These are phyloP conservation scores for Chaetomiaceae sp. DNA, from an alignment of 2,329 filamentous ascomycete genomes.

Conservation along the genomic window DNA sequence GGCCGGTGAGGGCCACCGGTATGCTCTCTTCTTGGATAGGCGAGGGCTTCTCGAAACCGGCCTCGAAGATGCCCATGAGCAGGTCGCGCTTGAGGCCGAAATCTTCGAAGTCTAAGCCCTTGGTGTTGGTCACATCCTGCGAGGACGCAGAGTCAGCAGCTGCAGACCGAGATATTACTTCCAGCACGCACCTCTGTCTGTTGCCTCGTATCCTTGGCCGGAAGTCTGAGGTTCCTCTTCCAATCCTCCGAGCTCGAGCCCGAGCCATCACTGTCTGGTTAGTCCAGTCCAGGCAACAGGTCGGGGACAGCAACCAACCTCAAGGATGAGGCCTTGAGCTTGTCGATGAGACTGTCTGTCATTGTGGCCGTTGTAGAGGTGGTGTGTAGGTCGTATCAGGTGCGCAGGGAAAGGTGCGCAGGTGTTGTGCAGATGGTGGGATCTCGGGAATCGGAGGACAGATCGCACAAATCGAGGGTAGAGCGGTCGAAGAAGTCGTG, in stretches of 20 bases:
- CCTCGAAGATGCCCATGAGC: constrained; percentile 99
- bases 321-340: constrained; percentile 50
- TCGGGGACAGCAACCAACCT: constrained; percentile 28
- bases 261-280: constrained; percentile 44
- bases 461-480: neutral
- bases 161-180: neutral
- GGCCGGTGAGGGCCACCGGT: constrained; percentile 88
- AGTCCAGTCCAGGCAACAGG: constrained; percentile 28
- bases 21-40: constrained; percentile 99
- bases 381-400: neutral
- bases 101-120: constrained; percentile 95
- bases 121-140: constrained; percentile 96
- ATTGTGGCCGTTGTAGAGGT: constrained; percentile 30
- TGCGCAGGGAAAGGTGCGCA: neutral
- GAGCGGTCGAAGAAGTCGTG: neutral
- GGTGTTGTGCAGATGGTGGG: neutral
- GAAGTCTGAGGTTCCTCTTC: constrained; percentile 69
- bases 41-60: constrained; percentile 96
- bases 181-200: constrained; percentile 66
- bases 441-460: neutral
- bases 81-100: constrained; percentile 92
- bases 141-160: neutral
- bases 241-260: constrained; percentile 58
- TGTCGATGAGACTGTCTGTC: constrained; percentile 47
- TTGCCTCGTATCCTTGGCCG: constrained; percentile 68